Conservation (phyloP, 1,284 basidiomycete genomes). For the Mixia osmundae region DNA sequence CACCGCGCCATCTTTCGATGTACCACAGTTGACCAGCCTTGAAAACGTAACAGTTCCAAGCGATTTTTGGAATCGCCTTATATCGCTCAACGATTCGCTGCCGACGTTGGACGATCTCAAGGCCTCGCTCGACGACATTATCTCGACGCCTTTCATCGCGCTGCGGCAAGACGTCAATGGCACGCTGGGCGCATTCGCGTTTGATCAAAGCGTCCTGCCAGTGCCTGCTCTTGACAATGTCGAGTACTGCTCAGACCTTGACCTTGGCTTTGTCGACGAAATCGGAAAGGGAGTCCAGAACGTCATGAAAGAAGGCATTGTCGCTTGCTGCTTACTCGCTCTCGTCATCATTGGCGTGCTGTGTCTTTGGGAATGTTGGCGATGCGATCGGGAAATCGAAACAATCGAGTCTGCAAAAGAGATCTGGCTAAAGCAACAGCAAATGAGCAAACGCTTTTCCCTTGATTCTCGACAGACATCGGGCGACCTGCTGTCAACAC, state of each 20-base stretch:
- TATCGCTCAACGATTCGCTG: conserved; percentile 49
- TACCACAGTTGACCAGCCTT: conserved; percentile 45
- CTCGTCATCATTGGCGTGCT: conserved; percentile 21
- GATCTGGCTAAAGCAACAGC: no score
- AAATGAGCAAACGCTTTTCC: no score
- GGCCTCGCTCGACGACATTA: conserved; percentile 40
- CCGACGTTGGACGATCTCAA: conserved; percentile 58
- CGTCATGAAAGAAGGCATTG: conserved; percentile 47
- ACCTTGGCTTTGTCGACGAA: conserved; percentile 60
- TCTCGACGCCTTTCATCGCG: conserved; percentile 61
- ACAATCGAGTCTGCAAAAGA: no score
- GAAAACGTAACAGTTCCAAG: conserved; percentile 58
- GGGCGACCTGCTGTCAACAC: no score
- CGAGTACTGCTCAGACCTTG: conserved; percentile 32
- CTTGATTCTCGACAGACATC: no score
- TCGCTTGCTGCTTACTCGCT: conserved; percentile 36
- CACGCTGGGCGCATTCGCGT: conserved; percentile 30
- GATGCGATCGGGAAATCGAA: no score
- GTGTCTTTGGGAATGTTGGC: no score
- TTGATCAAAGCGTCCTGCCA: conserved; percentile 35
- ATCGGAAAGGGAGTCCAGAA: conserved; percentile 49
- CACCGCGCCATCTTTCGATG: conserved; percentile 38
- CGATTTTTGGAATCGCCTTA: conserved; percentile 47
- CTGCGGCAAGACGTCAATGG: conserved; percentile 67
- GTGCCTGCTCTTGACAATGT: conserved; percentile 41